Evolutionary conservation across 768 basidiomycete genomes (phyloP).

Genomic region (Rhodotorula sphaerocarpa): DNA sequence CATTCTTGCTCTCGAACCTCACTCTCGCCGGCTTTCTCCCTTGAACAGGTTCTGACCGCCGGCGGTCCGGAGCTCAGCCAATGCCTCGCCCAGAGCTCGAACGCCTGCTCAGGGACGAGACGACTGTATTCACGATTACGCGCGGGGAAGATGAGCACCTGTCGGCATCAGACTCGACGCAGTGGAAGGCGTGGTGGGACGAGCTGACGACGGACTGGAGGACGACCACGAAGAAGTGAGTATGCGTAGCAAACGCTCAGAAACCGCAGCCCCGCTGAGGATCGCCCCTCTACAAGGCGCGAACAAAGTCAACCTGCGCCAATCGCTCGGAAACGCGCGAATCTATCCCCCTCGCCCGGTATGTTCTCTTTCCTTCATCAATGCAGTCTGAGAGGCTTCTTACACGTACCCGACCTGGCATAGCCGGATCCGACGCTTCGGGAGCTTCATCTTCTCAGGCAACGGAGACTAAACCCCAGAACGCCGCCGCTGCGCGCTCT

Average conservation of each 20-base stretch:
- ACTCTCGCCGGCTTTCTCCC: too few species aligned
- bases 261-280: too few species aligned
- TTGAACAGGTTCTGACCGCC: too few species aligned
- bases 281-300: too few species aligned
- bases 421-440: slow-evolving; percentile 2
- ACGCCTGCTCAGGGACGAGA: slow-evolving; percentile 16
- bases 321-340: slow-evolving; percentile 1
- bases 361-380: not conserved
- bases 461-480: not conserved
- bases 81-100: slow-evolving; percentile 19
- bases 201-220: slow-evolving; percentile 18
- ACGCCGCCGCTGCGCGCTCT: not conserved
- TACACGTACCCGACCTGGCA: too few species aligned
- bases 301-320: not conserved
- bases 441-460: not conserved
- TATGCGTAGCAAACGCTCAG: too few species aligned
- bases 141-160: slow-evolving; percentile 2
- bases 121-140: slow-evolving; percentile 15
- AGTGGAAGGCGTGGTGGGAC: slow-evolving; percentile 16
- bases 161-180: not conserved
- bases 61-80: too few species aligned
- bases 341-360: slow-evolving; percentile 18
- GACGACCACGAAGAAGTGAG: not conserved
- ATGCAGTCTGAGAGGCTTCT: too few species aligned
- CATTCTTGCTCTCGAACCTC: too few species aligned